These are phyloP conservation scores for Isabelozyma rhagii DNA, from an alignment of 805 yeast genomes.

Conservation along the genomic window DNA sequence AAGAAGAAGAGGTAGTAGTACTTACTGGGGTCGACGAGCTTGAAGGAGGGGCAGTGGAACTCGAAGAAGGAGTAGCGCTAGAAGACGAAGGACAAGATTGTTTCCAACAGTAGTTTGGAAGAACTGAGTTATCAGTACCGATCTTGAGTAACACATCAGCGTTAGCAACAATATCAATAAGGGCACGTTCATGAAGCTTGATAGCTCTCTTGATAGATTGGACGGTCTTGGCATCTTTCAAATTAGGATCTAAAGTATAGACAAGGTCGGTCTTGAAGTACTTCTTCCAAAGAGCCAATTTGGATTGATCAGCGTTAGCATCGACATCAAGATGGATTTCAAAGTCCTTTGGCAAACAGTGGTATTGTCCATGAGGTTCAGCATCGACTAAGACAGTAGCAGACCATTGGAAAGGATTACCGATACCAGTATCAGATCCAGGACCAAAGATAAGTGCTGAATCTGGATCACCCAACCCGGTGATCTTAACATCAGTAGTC, in stretches of 20 bases:
- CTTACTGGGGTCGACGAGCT: constrained; percentile 1
- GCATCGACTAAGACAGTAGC: constrained; percentile 18
- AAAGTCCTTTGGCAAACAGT: constrained; percentile 23
- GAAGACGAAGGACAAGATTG: constrained; percentile 3
- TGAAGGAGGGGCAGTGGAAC: constrained; percentile 1
- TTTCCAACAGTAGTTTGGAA: constrained; percentile 7
- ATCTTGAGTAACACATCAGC: not conserved
- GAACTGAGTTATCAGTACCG: not conserved
- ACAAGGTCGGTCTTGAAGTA: not conserved
- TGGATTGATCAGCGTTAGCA: constrained; percentile 2
- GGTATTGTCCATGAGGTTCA: constrained; percentile 9
- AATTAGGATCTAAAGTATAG: constrained; percentile 1
- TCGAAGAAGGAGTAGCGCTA: not conserved
- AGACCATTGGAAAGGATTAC: constrained; percentile 18
- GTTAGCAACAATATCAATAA: not conserved
- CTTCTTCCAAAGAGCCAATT: not conserved
- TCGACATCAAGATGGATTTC: constrained; percentile 12
- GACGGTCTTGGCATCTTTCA: not conserved
- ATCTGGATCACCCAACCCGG: constrained; percentile 19
- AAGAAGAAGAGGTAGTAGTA: not conserved
- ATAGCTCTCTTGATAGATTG: not conserved
- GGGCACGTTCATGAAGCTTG: not conserved
- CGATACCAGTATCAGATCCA: constrained; percentile 6
- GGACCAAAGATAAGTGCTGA: constrained; percentile 7
- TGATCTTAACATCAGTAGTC: constrained; percentile 12